These are phyloP conservation scores for Phaffia australis DNA, from an alignment of 768 basidiomycete species.

Conservation along the genomic window DNA sequence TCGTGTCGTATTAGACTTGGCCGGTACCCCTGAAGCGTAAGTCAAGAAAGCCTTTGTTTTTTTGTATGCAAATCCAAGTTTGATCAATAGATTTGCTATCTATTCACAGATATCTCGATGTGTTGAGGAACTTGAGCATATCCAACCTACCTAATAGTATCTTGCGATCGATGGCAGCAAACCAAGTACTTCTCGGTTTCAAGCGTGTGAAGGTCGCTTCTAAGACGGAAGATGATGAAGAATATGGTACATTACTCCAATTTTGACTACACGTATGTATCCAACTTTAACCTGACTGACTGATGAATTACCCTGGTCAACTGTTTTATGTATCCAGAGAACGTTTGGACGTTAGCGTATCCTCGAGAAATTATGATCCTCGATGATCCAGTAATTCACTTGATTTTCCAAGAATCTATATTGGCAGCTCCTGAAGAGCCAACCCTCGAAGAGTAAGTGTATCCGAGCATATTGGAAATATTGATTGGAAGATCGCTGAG, in stretches of 20 bases:
- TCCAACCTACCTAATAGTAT: conserved; percentile 42
- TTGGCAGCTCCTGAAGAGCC: conserved; percentile 62
- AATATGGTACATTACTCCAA: conserved; percentile 65
- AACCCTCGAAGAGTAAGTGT: conserved; percentile 59
- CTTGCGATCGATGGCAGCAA: conserved; percentile 52
- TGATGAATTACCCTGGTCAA: not conserved
- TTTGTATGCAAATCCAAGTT: not conserved
- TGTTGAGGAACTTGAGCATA: conserved; percentile 76
- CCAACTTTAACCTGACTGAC: not conserved
- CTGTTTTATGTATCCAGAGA: not conserved
- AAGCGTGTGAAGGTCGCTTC: conserved; percentile 48
- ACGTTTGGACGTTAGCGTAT: no score
- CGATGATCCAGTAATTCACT: conserved; percentile 72
- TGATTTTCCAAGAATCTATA: conserved; percentile 64
- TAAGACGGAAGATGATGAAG: conserved; percentile 37
- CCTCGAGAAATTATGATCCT: conserved; percentile 56
- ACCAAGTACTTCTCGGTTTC: conserved; percentile 63
- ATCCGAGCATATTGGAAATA: not conserved
- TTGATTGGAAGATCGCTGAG: not conserved
- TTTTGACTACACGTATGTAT: conserved; percentile 39
- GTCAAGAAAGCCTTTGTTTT: conserved; percentile 28
- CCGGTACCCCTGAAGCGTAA: conserved; percentile 60
- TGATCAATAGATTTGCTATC: not conserved
- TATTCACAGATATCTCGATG: conserved; percentile 55
- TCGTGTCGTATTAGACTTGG: conserved; percentile 53